These are phyloP conservation scores for Xylariaceae sp. DNA, from an alignment of 2,329 filamentous ascomycete genomes.

Conservation along the genomic window DNA sequence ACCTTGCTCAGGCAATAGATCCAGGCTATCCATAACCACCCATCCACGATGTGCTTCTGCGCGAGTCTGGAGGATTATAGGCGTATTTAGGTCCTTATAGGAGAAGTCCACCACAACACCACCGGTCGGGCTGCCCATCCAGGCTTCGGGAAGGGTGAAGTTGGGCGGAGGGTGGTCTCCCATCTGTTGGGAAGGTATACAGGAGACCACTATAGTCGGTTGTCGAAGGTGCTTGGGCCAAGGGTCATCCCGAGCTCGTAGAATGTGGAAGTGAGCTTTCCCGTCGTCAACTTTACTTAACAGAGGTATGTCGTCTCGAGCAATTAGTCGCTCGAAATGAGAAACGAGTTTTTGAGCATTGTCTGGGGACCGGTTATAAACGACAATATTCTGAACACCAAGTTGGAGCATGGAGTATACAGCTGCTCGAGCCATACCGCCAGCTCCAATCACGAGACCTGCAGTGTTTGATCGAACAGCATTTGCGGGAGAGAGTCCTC, in stretches of 20 bases:
- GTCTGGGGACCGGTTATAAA: conserved; percentile 73
- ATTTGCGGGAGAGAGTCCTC: conserved; percentile 75
- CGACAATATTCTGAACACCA: conserved; percentile 75
- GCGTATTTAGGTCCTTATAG: conserved; percentile 76
- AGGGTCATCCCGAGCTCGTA: conserved; percentile 61
- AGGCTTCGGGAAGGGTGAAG: conserved; percentile 71
- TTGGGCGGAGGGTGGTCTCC: conserved; percentile 69
- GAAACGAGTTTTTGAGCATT: conserved; percentile 70
- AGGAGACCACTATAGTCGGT: conserved; percentile 78
- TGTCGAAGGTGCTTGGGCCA: conserved; percentile 69
- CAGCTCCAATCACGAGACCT: conserved; percentile 67
- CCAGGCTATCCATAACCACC: conserved; percentile 77
- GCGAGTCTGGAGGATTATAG: conserved; percentile 71
- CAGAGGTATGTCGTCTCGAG: conserved; percentile 49
- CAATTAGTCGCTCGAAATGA: conserved; percentile 69
- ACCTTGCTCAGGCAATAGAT: conserved; percentile 78
- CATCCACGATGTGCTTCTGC: conserved; percentile 66
- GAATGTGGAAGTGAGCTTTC: conserved; percentile 59
- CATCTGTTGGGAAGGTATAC: conserved; percentile 74
- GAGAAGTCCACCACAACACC: conserved; percentile 78
- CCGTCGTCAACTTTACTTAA: conserved; percentile 49
- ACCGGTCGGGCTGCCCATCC: conserved; percentile 75
- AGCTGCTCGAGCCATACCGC: conserved; percentile 79
- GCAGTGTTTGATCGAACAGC: conserved; percentile 61
- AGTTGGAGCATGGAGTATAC: conserved; percentile 80